Base-by-base conservation (phyloP, 768 basidiomycete species). In the Neoboletus subvelutipes region DNA sequence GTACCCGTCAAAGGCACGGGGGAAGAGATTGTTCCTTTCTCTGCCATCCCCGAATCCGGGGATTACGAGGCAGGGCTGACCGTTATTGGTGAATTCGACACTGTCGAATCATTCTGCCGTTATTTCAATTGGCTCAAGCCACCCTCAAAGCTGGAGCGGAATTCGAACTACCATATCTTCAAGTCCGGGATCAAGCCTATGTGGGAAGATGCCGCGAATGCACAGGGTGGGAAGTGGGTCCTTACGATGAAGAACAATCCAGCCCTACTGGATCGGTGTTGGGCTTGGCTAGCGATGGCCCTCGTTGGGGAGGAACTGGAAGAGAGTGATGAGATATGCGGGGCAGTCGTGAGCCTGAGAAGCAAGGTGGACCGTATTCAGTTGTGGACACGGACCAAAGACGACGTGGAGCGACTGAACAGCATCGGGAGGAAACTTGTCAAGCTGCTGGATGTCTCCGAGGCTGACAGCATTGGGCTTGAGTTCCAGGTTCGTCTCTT, bases 201-300 rank as follows among this genome's bases (percentile, higher is more conserved):
- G 94, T 97, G 94, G 94, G 94, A 96, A 75, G 94, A 96, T 70
- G 83, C 83, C 31, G 90, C 92, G 52, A 97, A 97, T 67, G 89
- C 90, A 26, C 82, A 87, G 52, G 94, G 94, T 20, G 94, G 94
- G 36, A 95, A 94, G 75, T 97, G 94, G 94, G 92, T 94, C 20
- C 73, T 98, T 55, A 92, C 92, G 65, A 92, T 96, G 87, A 88
- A 89, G 77, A 87, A 88, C 64, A 90, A 87, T 61, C 85, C 91
- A 4, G 72, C 74, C 46, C 70, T 94, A 64, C 76, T 96, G 49
- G 94, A 97, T 76, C 80, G 89, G 37, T 92, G 88, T 71, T 97
- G 94, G 94, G 80, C 80, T 46, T 94, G 92, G 85, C 78, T 96
- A 20, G 86, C 90, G 33, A 93, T 96, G 88, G 92, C 90, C 4